Evolutionary conservation across 306 rosid species (phyloP).

Genomic region (Quercus agrifolia): DNA sequence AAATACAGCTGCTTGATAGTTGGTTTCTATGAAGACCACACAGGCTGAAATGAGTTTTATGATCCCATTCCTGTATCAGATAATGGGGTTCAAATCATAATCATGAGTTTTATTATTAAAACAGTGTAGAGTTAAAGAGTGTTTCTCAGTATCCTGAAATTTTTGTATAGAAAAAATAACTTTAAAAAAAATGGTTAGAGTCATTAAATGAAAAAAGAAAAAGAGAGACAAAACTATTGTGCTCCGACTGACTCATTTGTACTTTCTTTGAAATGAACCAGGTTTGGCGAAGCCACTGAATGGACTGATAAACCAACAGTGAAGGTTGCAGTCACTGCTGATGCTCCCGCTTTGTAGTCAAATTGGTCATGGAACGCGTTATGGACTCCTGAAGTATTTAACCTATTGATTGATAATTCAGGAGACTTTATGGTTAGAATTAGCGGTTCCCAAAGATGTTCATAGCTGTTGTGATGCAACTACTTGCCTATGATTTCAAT

Average conservation of each 20-base stretch:
- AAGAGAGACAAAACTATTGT: too few species aligned
- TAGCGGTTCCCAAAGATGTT: neutral
- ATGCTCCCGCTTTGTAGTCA: neutral
- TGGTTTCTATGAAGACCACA: too few species aligned
- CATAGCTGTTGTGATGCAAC: too few species aligned
- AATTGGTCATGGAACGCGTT: constrained; percentile 75
- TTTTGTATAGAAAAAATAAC: neutral
- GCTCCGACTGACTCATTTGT: too few species aligned
- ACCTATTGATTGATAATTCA: too few species aligned
- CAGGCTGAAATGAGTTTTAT: neutral
- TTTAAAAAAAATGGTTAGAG: neutral
- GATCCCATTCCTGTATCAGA: neutral
- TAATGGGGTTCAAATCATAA: neutral
- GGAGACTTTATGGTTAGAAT: too few species aligned
- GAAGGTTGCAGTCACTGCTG: too few species aligned
- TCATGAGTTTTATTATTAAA: neutral
- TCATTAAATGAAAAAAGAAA: neutral
- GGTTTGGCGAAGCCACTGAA: too few species aligned
- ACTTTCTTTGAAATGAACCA: too few species aligned
- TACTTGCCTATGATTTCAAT: neutral
- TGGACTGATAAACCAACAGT: too few species aligned
- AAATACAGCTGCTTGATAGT: neutral
- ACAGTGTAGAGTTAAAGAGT: neutral
- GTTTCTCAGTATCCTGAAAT: neutral
- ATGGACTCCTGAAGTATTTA: constrained; percentile 30